phyloP scores from a whole-genome alignment of 139 green algal species.

The Volvox reticuliferus region DNA sequence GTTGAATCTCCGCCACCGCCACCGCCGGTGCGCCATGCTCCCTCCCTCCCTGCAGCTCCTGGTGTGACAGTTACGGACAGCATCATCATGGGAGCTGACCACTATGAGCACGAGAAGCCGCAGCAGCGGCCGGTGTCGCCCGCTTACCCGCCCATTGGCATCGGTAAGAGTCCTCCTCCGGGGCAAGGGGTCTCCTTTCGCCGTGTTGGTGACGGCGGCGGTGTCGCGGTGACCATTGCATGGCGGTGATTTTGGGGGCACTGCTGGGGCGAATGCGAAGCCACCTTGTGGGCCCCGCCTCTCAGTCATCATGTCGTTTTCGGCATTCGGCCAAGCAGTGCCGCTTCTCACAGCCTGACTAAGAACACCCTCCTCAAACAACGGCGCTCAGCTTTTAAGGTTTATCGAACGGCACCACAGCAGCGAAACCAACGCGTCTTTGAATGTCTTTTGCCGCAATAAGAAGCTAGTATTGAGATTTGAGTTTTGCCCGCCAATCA shows the following conservation, averaged over 20 bases:
- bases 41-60: not conserved
- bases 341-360: not conserved
- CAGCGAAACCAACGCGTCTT: too few species aligned
- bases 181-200: not conserved
- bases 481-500: too few species aligned
- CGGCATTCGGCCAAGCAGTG: not conserved
- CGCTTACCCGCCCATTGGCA: conserved; percentile 87
- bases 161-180: conserved; percentile 77
- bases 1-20: too few species aligned
- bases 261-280: not conserved
- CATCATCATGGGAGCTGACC: conserved; percentile 94
- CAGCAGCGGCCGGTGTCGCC: conserved; percentile 52
- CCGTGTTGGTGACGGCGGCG: not conserved
- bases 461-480: too few species aligned
- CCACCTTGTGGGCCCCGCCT: too few species aligned
- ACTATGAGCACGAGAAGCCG: conserved; percentile 92
- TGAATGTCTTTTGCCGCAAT: too few species aligned
- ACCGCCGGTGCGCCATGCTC: not conserved
- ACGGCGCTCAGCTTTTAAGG: too few species aligned
- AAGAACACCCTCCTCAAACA: not conserved
- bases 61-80: conserved; percentile 68
- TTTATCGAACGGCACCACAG: too few species aligned
- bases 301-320: not conserved
- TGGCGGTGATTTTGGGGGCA: not conserved
- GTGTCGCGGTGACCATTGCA: not conserved